Evolutionary conservation across 352 stramenopile species (phyloP), one percentile per base, ranked within the genome.

Genomic region (Phytophthora nicotianae): DNA sequence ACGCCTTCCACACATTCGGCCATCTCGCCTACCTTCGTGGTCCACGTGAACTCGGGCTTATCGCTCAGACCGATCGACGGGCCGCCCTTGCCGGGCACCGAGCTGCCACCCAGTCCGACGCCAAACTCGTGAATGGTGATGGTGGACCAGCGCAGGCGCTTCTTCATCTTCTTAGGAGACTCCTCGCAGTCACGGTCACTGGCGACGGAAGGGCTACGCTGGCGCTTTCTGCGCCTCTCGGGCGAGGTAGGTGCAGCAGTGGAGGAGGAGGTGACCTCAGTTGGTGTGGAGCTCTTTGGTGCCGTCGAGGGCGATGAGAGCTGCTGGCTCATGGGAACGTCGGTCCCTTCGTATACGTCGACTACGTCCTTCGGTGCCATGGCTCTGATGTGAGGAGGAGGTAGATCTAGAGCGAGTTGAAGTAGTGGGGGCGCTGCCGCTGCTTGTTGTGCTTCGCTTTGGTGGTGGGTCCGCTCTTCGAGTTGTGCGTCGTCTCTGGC

Each of bases 51-150:
- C 69, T 86, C 77, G 38, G 73, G 72, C 26, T 61, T 67, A 46
- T 81, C 76, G 13, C 67, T 45, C n/a, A 88, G 56, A 0, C 79
- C 79, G 49, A 88, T 84, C 19, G 71, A 81, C 2, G 79, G 79
- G 0, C 79, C 79, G 37, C 76, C 76, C 49, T 79, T 74, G 54
- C 62, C 71, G 1, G 79, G 72, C 48, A 88, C 77, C 0, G 74
- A 75, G 58, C 74, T 86, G 35, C 74, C 76, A 37, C 79, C 76
- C 32, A 88, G 58, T 5, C 71, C 74, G 6, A 86, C 60, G 46
- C 74, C 75, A 45, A 87, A 84, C 70, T 87, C 77, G 68, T 87
- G 65, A 14, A 84, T 47, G n/a, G 75, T 87, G 66, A 83, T 77
- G 26, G 77, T 84, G 11, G 68, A 77, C 74, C 74, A 84, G 32